Conservation (phyloP, 2,329 filamentous ascomycete genomes). For the Fusarium staphyleae region DNA sequence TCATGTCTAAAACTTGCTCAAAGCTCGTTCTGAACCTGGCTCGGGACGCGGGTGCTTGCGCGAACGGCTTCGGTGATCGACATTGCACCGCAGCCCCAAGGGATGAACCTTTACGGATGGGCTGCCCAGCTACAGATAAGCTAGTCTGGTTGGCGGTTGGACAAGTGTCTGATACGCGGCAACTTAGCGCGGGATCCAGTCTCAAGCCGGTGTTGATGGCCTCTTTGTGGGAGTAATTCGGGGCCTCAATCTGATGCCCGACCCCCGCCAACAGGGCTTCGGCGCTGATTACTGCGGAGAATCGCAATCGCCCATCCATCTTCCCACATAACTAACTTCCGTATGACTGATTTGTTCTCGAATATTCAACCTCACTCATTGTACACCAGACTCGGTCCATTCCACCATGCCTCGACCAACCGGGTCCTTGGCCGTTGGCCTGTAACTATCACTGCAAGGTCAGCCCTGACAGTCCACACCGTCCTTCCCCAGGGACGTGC, state of each 20-base stretch:
- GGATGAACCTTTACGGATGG: constrained; percentile 3
- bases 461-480: constrained; percentile 24
- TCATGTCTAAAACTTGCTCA: constrained; percentile 1
- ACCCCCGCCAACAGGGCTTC: constrained; percentile 12
- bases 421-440: constrained; percentile 24
- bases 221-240: constrained; percentile 1
- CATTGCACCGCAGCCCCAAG: constrained; percentile 10
- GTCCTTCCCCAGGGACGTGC: constrained; percentile 24
- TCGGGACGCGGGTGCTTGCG: constrained; percentile 12
- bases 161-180: not conserved
- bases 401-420: constrained; percentile 30
- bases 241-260: constrained; percentile 13
- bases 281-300: constrained; percentile 22
- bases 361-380: not conserved
- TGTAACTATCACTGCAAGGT: constrained; percentile 26
- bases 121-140: too few species aligned
- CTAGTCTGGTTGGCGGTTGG: not conserved
- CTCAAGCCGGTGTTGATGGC: not conserved
- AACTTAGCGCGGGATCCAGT: not conserved
- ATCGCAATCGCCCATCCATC: constrained; percentile 2
- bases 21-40: constrained; percentile 21
- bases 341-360: not conserved
- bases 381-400: constrained; percentile 13
- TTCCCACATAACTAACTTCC: not conserved
- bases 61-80: constrained; percentile 21